Percentiles rank a stretch among this genome's conserved stretches.
phyloP scores from a whole-genome alignment of 2,329 filamentous ascomycete species.

The Trichoderma sp. region DNA sequence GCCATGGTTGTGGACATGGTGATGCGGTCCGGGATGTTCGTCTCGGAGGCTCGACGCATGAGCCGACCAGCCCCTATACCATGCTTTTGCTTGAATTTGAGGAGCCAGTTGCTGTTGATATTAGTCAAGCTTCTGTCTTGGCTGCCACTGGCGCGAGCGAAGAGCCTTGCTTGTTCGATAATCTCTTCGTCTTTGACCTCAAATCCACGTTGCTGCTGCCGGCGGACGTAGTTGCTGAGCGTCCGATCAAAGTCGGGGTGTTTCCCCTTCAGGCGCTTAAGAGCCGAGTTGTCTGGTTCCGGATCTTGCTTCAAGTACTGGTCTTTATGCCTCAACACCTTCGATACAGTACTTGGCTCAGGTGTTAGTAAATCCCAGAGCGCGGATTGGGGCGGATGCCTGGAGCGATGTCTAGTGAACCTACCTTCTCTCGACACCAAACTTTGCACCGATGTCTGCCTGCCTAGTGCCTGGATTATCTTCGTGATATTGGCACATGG shows the following conservation, averaged over 20 bases:
- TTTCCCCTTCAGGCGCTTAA: conserved; percentile 82
- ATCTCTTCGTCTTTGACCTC: conserved; percentile 79
- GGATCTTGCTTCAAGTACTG: conserved; percentile 87
- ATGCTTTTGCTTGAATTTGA: conserved; percentile 94
- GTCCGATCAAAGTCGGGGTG: conserved; percentile 90
- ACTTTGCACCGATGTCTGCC: conserved; percentile 92
- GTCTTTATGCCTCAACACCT: conserved; percentile 91
- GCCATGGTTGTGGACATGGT: conserved; percentile 55
- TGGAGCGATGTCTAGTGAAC: conserved; percentile 32
- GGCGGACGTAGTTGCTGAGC: conserved; percentile 82
- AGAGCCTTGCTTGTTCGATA: conserved; percentile 79
- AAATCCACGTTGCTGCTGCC: conserved; percentile 74
- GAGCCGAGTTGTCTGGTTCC: conserved; percentile 64
- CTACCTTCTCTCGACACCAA: conserved; percentile 97
- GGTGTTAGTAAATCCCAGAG: conserved; percentile 33
- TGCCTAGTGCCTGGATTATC: conserved; percentile 90
- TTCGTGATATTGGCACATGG: conserved; percentile 93
- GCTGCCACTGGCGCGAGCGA: conserved; percentile 69
- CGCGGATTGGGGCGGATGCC: conserved; percentile 34
- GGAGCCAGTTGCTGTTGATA: conserved; percentile 78
- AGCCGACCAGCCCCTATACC: conserved; percentile 55
- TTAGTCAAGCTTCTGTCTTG: conserved; percentile 72
- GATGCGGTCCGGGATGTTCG: conserved; percentile 70
- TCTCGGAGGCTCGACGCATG: conserved; percentile 62
- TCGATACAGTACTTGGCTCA: conserved; percentile 84